These are phyloP conservation scores for Leishmania mexicana DNA, from an alignment of 208 protist genomes.

Conservation along the genomic window DNA sequence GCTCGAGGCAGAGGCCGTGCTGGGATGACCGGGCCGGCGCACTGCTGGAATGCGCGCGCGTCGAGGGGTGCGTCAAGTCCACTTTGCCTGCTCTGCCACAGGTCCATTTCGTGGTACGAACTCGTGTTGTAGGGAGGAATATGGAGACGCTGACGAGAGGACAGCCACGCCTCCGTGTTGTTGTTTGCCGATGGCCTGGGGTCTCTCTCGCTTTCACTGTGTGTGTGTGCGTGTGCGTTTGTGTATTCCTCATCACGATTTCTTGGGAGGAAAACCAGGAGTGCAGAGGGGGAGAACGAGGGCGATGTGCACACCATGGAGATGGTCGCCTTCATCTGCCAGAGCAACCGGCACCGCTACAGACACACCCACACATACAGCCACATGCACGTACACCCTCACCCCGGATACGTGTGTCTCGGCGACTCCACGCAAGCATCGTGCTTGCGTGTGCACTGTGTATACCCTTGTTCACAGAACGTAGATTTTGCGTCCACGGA, in stretches of 20 bases:
- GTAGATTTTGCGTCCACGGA: neutral
- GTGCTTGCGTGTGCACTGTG: neutral
- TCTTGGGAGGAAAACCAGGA: neutral
- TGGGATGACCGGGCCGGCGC: neutral
- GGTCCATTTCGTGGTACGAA: neutral
- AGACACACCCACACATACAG: neutral
- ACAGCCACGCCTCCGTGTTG: neutral
- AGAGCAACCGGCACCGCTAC: neutral
- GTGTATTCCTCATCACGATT: neutral
- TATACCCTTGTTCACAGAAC: neutral
- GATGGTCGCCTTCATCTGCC: neutral
- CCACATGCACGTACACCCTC: neutral
- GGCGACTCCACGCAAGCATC: neutral
- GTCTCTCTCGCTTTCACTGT: neutral
- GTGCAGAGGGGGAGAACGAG: neutral
- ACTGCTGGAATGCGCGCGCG: neutral
- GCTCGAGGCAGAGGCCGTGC: neutral
- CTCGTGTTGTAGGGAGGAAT: neutral
- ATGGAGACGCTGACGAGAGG: neutral
- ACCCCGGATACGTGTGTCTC: neutral
- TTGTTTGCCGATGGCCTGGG: neutral
- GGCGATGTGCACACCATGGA: neutral
- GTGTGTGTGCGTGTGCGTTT: neutral
- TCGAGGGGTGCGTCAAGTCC: neutral
- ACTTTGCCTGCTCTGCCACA: neutral